Conservation (phyloP, 2,329 filamentous ascomycete genomes). For the Dissoconium aciculare region DNA sequence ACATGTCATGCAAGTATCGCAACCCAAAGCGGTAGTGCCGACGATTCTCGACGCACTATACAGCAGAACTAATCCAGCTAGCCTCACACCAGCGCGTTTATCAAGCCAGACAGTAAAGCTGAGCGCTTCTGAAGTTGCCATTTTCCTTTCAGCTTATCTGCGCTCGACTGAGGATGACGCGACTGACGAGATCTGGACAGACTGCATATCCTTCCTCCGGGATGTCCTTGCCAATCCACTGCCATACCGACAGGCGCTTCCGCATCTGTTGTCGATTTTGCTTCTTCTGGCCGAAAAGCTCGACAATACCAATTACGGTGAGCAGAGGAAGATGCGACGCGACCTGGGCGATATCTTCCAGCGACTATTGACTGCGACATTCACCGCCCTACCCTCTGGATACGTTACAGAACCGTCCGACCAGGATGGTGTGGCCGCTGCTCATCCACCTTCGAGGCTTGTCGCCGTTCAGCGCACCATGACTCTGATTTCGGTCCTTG, state of each 20-base stretch:
- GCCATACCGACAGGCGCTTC: conserved; percentile 80
- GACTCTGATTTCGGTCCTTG: conserved; percentile 67
- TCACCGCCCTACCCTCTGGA: conserved; percentile 44
- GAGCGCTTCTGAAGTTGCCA: conserved; percentile 67
- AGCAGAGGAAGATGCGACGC: conserved; percentile 79
- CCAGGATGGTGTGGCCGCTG: conserved; percentile 15
- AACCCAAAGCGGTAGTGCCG: conserved; percentile 81
- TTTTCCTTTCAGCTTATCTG: conserved; percentile 82
- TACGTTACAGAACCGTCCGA: conserved; percentile 10
- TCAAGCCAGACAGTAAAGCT: conserved; percentile 80
- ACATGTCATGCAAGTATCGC: conserved; percentile 78
- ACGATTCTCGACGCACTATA: conserved; percentile 94
- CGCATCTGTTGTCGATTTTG: conserved; percentile 74
- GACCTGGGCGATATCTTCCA: conserved; percentile 88
- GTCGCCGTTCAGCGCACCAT: conserved; percentile 40
- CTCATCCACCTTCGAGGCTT: conserved; percentile 17
- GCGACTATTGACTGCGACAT: conserved; percentile 77
- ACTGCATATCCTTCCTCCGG: conserved; percentile 79
- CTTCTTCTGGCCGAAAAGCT: conserved; percentile 86
- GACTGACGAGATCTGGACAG: conserved; percentile 94
- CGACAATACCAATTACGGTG: conserved; percentile 93
- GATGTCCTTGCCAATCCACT: conserved; percentile 89
- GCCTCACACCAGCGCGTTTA: conserved; percentile 62
- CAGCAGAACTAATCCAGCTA: conserved; percentile 73
- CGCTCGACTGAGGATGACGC: conserved; percentile 86